Percentiles rank a stretch among this genome's conserved stretches.
These are phyloP conservation scores for Quercus alba DNA, from an alignment of 306 rosid genomes.

Conservation along the genomic window DNA sequence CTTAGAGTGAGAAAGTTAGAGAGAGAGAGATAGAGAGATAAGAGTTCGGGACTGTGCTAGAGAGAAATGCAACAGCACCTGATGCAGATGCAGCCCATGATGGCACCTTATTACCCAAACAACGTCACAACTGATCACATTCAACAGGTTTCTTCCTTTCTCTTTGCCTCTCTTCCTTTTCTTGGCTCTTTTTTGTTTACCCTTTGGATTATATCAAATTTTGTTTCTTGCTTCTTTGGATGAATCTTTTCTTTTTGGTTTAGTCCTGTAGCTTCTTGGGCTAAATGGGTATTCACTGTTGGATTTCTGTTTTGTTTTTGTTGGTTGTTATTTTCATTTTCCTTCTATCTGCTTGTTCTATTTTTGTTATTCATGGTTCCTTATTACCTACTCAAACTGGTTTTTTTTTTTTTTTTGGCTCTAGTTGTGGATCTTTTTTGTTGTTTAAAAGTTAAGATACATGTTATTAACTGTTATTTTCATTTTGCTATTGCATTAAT, in stretches of 20 bases:
- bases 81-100: constrained; percentile 99
- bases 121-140: constrained; percentile 99
- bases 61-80: constrained; percentile 96
- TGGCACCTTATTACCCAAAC: constrained; percentile 98
- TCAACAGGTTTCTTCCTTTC: constrained; percentile 71
- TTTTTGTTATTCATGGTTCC: not conserved
- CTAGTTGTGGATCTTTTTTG: not conserved
- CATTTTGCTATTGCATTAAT: not conserved
- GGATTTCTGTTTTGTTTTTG: not conserved
- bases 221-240: not conserved
- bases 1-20: constrained; percentile 18
- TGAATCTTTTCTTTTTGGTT: not conserved
- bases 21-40: constrained; percentile 9
- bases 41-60: constrained; percentile 17
- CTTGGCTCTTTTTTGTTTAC: not conserved
- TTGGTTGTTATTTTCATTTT: not conserved
- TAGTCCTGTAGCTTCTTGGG: not conserved
- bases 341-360: not conserved
- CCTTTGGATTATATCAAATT: not conserved
- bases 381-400: not conserved
- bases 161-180: not conserved
- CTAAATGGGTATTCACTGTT: not conserved
- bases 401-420: not conserved
- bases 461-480: not conserved
- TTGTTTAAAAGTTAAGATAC: not conserved